Evolutionary conservation across 2,329 filamentous ascomycete genomes (phyloP).

Genomic region (Colletotrichum sp.): DNA sequence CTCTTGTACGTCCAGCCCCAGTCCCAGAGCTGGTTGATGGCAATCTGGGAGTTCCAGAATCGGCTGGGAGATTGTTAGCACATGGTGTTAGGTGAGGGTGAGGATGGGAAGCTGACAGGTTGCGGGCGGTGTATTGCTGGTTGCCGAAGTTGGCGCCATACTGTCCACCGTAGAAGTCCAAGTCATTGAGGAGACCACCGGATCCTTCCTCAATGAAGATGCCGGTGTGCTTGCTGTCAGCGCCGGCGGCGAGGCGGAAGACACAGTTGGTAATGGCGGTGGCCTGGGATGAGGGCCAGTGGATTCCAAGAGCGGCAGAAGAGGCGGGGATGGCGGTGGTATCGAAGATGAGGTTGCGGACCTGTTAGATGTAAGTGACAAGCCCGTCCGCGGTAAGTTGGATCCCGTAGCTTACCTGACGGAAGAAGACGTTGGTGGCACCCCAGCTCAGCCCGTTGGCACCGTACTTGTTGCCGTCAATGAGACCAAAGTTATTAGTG

Average conservation of each 20-base stretch:
- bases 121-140: slow-evolving; percentile 75
- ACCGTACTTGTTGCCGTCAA: slow-evolving; percentile 52
- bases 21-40: slow-evolving; percentile 75
- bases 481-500: slow-evolving; percentile 43
- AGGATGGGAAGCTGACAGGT: slow-evolving; percentile 41
- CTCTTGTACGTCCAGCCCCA: slow-evolving; percentile 80
- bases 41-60: slow-evolving; percentile 69
- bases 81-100: rapidly evolving
- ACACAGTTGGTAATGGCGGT: slow-evolving; percentile 64
- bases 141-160: slow-evolving; percentile 64
- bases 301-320: slow-evolving; percentile 58
- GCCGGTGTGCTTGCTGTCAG: slow-evolving; percentile 57
- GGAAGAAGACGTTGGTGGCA: slow-evolving; percentile 65
- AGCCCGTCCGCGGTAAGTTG: rapidly evolving
- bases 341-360: slow-evolving; percentile 60
- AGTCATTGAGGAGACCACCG: slow-evolving; percentile 71
- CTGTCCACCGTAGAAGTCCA: slow-evolving; percentile 73
- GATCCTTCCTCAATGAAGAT: slow-evolving; percentile 68
- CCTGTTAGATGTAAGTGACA: background rate
- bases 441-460: slow-evolving; percentile 48
- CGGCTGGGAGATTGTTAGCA: slow-evolving; percentile 30
- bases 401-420: slow-evolving; percentile 43
- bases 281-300: slow-evolving; percentile 73
- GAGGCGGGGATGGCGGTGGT: slow-evolving; percentile 52
- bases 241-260: slow-evolving; percentile 52